Conservation (phyloP, 78 protist species). For the Dictyostelium discoideum region dicty_2.7 NC_007089.4:4970001-4970500, state of each 20-base stretch:
- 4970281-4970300: constrained; percentile 60
- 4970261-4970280: constrained; percentile 70
- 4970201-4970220: constrained; percentile 30
- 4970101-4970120: constrained; percentile 81
- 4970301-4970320: constrained; percentile 62
- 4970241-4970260: constrained; percentile 30
- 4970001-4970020: constrained; percentile 45
- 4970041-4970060: neutral
- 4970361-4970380: constrained; percentile 60
- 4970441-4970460: constrained; percentile 78
- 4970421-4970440: constrained; percentile 68
- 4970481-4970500: constrained; percentile 18
- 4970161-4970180: constrained; percentile 77
- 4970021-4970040: constrained; percentile 13
- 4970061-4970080: neutral
- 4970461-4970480: constrained; percentile 15
- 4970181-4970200: constrained; percentile 47
- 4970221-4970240: constrained; percentile 15
- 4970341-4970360: constrained; percentile 58
- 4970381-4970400: constrained; percentile 64
- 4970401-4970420: constrained; percentile 74
- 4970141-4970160: constrained; percentile 57
- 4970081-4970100: constrained; percentile 39
- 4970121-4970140: constrained; percentile 36
- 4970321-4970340: constrained; percentile 29